Evolutionary conservation across 2,329 filamentous ascomycete genomes (phyloP).

Genomic region (Pseudocercospora macadamiae): DNA sequence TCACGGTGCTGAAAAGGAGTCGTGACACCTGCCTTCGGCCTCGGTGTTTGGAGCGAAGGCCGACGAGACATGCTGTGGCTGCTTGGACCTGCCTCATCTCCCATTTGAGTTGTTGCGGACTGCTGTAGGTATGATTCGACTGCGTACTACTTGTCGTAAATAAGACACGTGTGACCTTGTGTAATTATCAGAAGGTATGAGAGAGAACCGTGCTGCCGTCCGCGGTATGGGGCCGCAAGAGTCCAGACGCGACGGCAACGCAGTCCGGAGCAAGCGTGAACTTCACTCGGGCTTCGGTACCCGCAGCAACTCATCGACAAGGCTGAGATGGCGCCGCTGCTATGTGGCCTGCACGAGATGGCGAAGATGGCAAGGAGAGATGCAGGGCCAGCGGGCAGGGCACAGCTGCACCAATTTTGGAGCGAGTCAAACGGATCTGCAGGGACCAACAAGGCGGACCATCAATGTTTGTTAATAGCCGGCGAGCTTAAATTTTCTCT

Average conservation of each 20-base stretch:
- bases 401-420: background rate
- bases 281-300: background rate
- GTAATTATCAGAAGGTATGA: background rate
- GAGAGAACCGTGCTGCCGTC: background rate
- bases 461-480: too few relatives aligned
- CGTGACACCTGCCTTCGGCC: background rate
- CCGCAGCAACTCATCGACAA: background rate
- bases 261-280: background rate
- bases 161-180: background rate
- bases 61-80: background rate
- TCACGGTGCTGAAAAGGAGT: background rate
- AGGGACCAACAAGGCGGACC: too few relatives aligned
- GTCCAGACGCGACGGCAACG: background rate
- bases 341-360: background rate
- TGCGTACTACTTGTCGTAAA: background rate
- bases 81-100: background rate
- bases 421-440: background rate
- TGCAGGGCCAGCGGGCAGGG: too few relatives aligned
- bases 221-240: background rate
- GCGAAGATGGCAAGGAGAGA: background rate
- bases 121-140: background rate
- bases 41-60: background rate
- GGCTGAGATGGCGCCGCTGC: background rate
- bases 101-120: background rate
- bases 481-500: background rate